Evolutionary conservation across 2,329 filamentous ascomycete species (phyloP).

Genomic region (Fusarium sp.): DNA sequence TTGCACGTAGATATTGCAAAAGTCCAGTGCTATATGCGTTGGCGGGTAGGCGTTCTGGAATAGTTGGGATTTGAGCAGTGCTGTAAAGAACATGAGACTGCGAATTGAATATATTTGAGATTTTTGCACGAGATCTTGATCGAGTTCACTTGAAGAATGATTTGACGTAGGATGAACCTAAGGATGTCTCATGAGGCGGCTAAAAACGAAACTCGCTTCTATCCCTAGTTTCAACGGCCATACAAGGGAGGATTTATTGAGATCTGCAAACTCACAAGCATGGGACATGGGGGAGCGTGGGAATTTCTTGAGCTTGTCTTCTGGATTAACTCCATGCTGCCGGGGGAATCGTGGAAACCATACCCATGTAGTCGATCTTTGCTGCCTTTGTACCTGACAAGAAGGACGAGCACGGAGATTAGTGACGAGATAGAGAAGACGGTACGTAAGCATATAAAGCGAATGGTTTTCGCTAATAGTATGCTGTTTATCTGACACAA

Average conservation of each 20-base stretch:
- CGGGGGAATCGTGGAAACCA: conserved; percentile 1
- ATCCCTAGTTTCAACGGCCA: conserved; percentile 10
- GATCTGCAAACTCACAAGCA: conserved; percentile 32
- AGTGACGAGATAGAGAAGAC: conserved; percentile 24
- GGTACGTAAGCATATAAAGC: conserved; percentile 5
- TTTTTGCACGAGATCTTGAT: not conserved
- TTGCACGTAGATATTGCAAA: conserved; percentile 37
- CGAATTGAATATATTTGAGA: conserved; percentile 1
- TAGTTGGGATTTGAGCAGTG: conserved; percentile 35
- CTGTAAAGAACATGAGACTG: conserved; percentile 26
- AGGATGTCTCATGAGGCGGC: conserved; percentile 12
- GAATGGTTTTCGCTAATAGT: not conserved
- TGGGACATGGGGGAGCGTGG: not conserved
- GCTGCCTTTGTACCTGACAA: conserved; percentile 12
- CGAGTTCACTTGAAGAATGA: not conserved
- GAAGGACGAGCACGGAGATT: conserved; percentile 28
- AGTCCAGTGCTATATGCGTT: conserved; percentile 39
- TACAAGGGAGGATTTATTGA: conserved; percentile 34
- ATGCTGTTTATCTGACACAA: conserved; percentile 13
- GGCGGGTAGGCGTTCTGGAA: conserved; percentile 43
- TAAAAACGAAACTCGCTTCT: conserved; percentile 10
- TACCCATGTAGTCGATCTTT: conserved; percentile 14
- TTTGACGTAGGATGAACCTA: conserved; percentile 1
- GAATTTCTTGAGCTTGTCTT: conserved; percentile 6
- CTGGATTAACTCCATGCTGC: not conserved